A percentile compares a stretch with the other conserved stretches of the same genome.
Conservation (phyloP, 2,329 filamentous ascomycete genomes). For the Phymatotrichopsis omnivora region DNA sequence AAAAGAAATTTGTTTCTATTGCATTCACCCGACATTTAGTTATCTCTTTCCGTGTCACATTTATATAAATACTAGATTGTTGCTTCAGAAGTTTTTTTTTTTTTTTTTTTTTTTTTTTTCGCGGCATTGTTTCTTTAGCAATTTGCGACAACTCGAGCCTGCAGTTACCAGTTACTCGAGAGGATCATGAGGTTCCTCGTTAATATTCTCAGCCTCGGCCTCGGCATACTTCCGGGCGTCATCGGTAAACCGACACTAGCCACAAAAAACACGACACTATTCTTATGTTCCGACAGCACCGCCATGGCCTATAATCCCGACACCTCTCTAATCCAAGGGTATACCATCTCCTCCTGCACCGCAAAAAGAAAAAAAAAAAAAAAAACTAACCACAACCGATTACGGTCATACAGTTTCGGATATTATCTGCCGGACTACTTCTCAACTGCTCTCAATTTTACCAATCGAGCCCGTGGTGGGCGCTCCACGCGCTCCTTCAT, state of each 20-base stretch:
- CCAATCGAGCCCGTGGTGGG: slow-evolving; percentile 56
- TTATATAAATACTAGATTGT: neutral
- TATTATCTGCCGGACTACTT: slow-evolving; percentile 26
- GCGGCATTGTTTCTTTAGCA: neutral
- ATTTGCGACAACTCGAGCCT: neutral
- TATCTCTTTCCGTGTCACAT: neutral
- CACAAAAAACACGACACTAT: slow-evolving; percentile 4
- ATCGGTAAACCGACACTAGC: slow-evolving; percentile 4
- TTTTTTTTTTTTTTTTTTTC: neutral
- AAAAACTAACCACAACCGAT: neutral
- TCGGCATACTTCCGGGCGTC: slow-evolving; percentile 1
- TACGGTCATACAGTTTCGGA: slow-evolving; percentile 28
- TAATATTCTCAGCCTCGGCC: too few relatives aligned
- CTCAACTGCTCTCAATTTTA: slow-evolving; percentile 35
- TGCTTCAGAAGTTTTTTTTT: neutral
- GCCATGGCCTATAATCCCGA: slow-evolving; percentile 14
- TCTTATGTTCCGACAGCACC: slow-evolving; percentile 20
- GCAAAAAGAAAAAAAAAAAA: neutral
- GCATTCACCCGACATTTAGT: neutral
- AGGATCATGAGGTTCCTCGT: neutral
- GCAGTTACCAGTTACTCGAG: too few relatives aligned
- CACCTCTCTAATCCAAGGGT: slow-evolving; percentile 16
- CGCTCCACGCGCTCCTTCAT: slow-evolving; percentile 57
- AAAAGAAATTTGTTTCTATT: neutral
- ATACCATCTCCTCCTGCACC: neutral